A percentile compares a stretch with the other conserved stretches of the same genome.
These are phyloP conservation scores for Verruconis gallopava DNA, from an alignment of 2,329 filamentous ascomycete genomes.

Conservation along the genomic window DNA sequence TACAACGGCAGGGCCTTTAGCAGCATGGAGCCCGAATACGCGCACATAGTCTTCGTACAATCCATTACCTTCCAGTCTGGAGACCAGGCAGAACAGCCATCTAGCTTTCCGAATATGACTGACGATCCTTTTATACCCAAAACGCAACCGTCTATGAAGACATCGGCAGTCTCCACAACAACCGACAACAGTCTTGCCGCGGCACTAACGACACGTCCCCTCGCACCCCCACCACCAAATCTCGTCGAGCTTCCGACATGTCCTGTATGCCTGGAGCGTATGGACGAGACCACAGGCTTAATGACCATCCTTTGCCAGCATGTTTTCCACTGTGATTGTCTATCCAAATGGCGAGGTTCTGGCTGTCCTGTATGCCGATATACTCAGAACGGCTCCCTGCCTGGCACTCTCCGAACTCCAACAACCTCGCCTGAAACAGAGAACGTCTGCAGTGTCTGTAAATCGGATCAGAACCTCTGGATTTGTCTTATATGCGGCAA, in stretches of 20 bases:
- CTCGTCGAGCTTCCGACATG: slow-evolving; percentile 89
- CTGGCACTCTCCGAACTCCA: slow-evolving; percentile 14
- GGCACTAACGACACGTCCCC: slow-evolving; percentile 45
- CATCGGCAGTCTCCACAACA: slow-evolving; percentile 20
- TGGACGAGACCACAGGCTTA: slow-evolving; percentile 93
- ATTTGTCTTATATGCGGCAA: slow-evolving; percentile 89
- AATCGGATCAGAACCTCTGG: slow-evolving; percentile 74
- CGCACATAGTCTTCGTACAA: slow-evolving; percentile 88
- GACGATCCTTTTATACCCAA: slow-evolving; percentile 48
- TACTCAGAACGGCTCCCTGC: slow-evolving; percentile 48
- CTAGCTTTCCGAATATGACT: slow-evolving; percentile 47
- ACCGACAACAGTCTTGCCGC: slow-evolving; percentile 24
- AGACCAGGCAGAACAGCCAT: slow-evolving; percentile 27
- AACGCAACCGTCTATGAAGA: slow-evolving; percentile 3
- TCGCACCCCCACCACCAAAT: slow-evolving; percentile 66
- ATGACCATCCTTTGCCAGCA: slow-evolving; percentile 96
- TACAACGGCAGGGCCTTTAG: slow-evolving; percentile 94
- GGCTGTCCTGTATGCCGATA: slow-evolving; percentile 93
- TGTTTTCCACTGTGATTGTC: slow-evolving; percentile 90
- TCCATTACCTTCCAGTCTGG: slow-evolving; percentile 73
- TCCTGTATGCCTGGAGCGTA: slow-evolving; percentile 88
- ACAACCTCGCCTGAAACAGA: slow-evolving; percentile 38
- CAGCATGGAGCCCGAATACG: slow-evolving; percentile 86
- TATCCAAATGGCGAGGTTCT: slow-evolving; percentile 90
- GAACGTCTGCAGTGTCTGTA: slow-evolving; percentile 71